Conservation (phyloP, 2,329 filamentous ascomycete species). For the Paramyrothecium sp. region DNA sequence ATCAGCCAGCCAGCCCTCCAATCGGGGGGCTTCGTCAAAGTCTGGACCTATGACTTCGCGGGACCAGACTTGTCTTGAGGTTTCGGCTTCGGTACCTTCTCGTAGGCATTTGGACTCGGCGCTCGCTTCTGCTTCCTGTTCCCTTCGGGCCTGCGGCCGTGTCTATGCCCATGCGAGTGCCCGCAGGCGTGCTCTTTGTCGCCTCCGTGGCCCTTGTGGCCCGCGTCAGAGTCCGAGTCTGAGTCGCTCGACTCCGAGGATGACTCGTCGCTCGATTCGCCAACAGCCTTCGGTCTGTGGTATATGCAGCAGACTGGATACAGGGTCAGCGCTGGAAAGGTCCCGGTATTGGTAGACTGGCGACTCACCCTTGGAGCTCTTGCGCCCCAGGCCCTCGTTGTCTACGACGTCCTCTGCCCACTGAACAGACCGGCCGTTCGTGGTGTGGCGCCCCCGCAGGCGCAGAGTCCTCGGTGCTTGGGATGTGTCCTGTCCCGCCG, state of each 20-base stretch:
- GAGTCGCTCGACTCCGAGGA: conserved; percentile 57
- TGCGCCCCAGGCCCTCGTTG: conserved; percentile 92
- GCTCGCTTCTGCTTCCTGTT: conserved; percentile 37
- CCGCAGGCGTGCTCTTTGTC: conserved; percentile 41
- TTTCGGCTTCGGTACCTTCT: conserved; percentile 61
- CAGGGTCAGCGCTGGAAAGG: not conserved
- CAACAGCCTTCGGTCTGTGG: conserved; percentile 77
- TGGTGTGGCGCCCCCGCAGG: conserved; percentile 47
- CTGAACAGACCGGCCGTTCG: conserved; percentile 65
- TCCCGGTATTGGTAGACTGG: not conserved
- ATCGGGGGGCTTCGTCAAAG: too few species aligned
- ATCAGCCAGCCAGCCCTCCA: too few species aligned
- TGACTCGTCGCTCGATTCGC: conserved; percentile 75
- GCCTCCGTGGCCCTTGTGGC: conserved; percentile 20
- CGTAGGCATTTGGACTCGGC: conserved; percentile 79
- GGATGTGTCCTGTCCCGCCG: conserved; percentile 1
- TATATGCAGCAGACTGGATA: conserved; percentile 95
- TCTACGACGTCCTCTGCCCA: conserved; percentile 95
- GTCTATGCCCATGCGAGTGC: conserved; percentile 23
- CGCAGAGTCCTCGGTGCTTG: conserved; percentile 42
- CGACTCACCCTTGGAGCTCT: conserved; percentile 81
- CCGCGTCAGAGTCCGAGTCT: conserved; percentile 44
- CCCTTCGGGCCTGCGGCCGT: conserved; percentile 22
- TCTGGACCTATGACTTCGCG: conserved; percentile 16
- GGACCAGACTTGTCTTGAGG: conserved; percentile 21